phyloP scores from a whole-genome alignment of 176 grass and related monocot species.

The Elaeis guineensis region DNA sequence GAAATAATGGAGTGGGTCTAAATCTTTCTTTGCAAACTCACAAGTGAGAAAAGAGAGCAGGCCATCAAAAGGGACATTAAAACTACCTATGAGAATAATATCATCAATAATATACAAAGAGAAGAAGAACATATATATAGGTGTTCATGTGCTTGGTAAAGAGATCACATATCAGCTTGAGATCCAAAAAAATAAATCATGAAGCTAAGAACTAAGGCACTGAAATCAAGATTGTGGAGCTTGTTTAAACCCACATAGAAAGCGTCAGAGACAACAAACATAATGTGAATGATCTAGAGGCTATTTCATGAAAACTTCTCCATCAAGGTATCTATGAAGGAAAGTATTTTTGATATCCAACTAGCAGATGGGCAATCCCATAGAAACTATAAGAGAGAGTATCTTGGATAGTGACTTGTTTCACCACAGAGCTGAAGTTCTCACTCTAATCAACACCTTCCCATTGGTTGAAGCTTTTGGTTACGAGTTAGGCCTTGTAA shows the following conservation, averaged over 20 bases:
- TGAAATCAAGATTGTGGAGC: not conserved
- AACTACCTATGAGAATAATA: not conserved
- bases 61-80: no score
- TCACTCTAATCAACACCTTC: no score
- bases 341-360: constrained; percentile 1
- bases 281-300: not conserved
- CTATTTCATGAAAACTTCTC: not conserved
- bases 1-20: no score
- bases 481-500: not conserved
- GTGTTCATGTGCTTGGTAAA: not conserved
- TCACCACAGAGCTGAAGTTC: constrained; percentile 2
- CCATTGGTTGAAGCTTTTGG: not conserved
- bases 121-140: no score
- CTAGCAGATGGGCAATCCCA: not conserved
- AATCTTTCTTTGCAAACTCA: no score
- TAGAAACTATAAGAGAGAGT: not conserved
- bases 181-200: not conserved
- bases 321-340: not conserved
- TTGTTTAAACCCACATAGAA: not conserved
- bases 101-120: constrained; percentile 4
- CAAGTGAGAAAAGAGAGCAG: no score
- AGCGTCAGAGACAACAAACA: not conserved
- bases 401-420: not conserved
- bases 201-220: not conserved
- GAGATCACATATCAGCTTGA: not conserved